phyloP scores from a whole-genome alignment of 306 rosid species.

The Sesbania bispinosa region DNA sequence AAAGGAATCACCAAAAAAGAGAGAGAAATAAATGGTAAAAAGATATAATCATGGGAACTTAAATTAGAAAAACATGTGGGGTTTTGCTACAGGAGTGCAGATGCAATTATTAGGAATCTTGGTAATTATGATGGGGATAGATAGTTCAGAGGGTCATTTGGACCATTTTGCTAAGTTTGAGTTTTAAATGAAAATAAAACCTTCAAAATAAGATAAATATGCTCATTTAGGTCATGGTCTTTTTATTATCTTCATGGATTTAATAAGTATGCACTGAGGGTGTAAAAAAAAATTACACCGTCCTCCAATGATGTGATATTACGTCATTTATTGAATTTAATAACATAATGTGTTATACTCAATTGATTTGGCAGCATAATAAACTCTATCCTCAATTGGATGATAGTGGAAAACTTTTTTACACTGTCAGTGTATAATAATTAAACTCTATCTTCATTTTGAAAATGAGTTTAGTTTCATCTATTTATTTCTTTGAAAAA shows the following conservation, averaged over 20 bases:
- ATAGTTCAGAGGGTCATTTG: background rate
- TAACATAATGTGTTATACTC: no score
- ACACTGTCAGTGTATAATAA: no score
- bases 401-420: no score
- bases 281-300: no score
- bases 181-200: constrained; percentile 23
- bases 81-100: constrained; percentile 18
- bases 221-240: constrained; percentile 19
- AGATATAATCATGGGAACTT: background rate
- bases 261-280: no score
- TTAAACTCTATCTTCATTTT: no score
- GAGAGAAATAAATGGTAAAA: background rate
- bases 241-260: constrained; percentile 13
- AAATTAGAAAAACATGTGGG: constrained; percentile 32
- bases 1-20: background rate
- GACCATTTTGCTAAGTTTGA: constrained; percentile 20
- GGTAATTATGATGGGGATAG: constrained; percentile 28
- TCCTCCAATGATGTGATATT: no score
- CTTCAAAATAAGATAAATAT: background rate
- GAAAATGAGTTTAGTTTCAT: background rate
- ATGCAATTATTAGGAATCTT: constrained; percentile 35
- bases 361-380: no score
- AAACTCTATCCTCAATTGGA: no score
- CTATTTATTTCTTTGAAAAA: no score
- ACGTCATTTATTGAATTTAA: no score